phyloP scores from a whole-genome alignment of 306 rosid genomes.

The Calophaca sinica region DNA sequence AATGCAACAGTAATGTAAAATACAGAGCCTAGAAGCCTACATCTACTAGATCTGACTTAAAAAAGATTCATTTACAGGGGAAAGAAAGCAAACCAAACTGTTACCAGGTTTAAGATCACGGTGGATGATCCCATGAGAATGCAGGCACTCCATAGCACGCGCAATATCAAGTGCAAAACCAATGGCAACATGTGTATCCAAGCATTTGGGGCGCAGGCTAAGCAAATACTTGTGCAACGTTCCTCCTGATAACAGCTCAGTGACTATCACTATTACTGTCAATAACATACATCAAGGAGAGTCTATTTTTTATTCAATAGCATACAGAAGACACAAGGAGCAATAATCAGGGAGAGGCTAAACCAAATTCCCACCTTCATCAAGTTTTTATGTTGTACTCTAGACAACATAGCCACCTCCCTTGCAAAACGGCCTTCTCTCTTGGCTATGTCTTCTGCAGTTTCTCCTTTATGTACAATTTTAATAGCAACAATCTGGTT shows the following conservation, averaged over 20 bases:
- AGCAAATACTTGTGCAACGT: constrained; percentile 85
- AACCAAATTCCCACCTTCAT: constrained; percentile 73
- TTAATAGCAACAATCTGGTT: constrained; percentile 88
- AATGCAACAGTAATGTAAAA: constrained; percentile 3
- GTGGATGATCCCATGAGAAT: constrained; percentile 95
- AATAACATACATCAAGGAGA: not conserved
- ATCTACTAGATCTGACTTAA: constrained; percentile 4
- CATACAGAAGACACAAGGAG: constrained; percentile 17
- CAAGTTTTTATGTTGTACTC: constrained; percentile 93
- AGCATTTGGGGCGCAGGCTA: constrained; percentile 81
- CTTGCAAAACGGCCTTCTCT: constrained; percentile 83
- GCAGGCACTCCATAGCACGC: constrained; percentile 97
- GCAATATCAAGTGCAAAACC: constrained; percentile 90
- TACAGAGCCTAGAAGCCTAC: constrained; percentile 20
- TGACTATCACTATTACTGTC: constrained; percentile 84
- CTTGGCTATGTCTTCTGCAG: constrained; percentile 75
- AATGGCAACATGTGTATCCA: constrained; percentile 78
- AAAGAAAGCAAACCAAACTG: constrained; percentile 41
- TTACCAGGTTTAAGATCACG: constrained; percentile 97
- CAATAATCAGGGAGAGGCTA: constrained; percentile 37
- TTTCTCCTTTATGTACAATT: constrained; percentile 83
- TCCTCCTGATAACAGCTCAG: constrained; percentile 89
- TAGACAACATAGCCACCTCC: constrained; percentile 89
- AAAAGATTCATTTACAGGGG: constrained; percentile 5
- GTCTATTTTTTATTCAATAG: constrained; percentile 37